Evolutionary conservation across 306 rosid species (phyloP).

Genomic region (Sesbania bispinosa): DNA sequence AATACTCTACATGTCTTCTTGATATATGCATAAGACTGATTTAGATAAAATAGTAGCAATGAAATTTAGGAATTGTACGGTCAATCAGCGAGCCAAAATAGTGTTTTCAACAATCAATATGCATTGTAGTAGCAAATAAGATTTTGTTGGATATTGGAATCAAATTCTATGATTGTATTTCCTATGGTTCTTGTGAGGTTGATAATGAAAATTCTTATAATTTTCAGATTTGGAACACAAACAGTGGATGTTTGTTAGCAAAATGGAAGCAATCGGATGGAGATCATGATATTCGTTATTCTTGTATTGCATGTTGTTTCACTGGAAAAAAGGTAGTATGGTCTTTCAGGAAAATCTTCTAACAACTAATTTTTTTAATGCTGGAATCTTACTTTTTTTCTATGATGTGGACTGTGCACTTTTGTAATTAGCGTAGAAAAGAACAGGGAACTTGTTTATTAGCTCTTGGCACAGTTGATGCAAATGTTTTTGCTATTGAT

Average conservation of each 20-base stretch:
- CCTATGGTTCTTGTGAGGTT: background rate
- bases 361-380: background rate
- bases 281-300: conserved; percentile 34
- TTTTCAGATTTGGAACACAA: conserved; percentile 61
- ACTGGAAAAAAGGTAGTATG: conserved; percentile 41
- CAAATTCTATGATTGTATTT: no score
- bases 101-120: no score
- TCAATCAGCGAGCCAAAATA: no score
- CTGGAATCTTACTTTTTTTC: background rate
- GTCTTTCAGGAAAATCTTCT: background rate
- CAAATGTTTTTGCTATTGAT: conserved; percentile 37
- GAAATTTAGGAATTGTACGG: no score
- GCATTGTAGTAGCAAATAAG: no score
- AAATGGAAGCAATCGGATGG: conserved; percentile 46
- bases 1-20: no score
- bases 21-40: no score
- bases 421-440: conserved; percentile 50
- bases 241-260: conserved; percentile 38
- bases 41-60: no score
- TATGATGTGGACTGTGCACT: background rate
- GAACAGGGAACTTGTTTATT: conserved; percentile 41
- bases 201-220: background rate
- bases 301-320: conserved; percentile 53
- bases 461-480: conserved; percentile 41
- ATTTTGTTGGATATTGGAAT: no score